phyloP scores from a whole-genome alignment of 1,284 basidiomycete species.

The Cerrena zonata region DNA sequence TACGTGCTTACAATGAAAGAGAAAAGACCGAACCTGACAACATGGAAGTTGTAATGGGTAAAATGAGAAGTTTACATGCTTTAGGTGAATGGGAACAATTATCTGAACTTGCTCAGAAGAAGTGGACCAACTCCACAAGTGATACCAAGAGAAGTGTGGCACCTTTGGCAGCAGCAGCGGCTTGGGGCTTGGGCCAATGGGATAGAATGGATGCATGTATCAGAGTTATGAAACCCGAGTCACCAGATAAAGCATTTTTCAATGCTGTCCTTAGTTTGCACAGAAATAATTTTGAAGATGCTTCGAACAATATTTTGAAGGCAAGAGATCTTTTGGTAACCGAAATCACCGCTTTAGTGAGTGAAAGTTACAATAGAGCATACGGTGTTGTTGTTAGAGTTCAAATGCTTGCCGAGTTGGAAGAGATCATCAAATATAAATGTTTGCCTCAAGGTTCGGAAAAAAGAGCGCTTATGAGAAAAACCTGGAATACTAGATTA shows the following conservation, averaged over 20 bases:
- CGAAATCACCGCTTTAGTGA: conserved; percentile 87
- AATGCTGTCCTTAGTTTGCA: conserved; percentile 93
- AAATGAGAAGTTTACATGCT: conserved; percentile 95
- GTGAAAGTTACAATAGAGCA: conserved; percentile 92
- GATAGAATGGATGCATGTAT: conserved; percentile 98
- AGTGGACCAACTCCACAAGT: conserved; percentile 79
- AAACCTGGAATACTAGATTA: conserved; percentile 80
- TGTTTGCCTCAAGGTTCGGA: conserved; percentile 90
- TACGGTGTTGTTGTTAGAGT: conserved; percentile 96
- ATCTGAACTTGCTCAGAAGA: conserved; percentile 80
- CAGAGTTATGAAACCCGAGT: conserved; percentile 87
- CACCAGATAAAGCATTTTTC: conserved; percentile 93
- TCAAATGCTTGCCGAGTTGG: conserved; percentile 97
- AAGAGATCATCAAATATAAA: conserved; percentile 97
- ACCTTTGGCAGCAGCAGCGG: conserved; percentile 93
- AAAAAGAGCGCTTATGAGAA: conserved; percentile 78
- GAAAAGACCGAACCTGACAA: conserved; percentile 63
- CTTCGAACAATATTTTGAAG: conserved; percentile 84
- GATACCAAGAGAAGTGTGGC: conserved; percentile 91
- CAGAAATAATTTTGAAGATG: conserved; percentile 91
- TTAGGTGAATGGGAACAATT: conserved; percentile 97
- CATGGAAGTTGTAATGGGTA: conserved; percentile 75
- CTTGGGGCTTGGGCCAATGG: conserved; percentile 96
- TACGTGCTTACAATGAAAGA: conserved; percentile 82
- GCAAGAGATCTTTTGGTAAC: conserved; percentile 93